Evolutionary conservation across 1,284 basidiomycete genomes (phyloP), one percentile per base, ranked within the genome.

Genomic region (Puccinia hordei): DNA sequence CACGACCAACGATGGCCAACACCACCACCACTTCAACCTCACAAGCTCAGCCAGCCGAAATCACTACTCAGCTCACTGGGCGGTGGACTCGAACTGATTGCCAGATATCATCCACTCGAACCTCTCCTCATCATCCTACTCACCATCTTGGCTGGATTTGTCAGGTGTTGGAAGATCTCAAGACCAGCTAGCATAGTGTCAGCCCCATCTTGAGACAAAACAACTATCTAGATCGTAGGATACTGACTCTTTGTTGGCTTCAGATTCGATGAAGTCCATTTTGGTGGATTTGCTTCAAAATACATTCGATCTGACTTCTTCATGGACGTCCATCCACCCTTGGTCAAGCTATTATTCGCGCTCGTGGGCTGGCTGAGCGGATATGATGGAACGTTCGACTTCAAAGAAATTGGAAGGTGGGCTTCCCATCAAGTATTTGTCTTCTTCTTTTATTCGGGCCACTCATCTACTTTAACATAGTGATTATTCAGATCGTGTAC

Each of bases 251-350:
- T 66, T 2, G 10, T 6, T n/a, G 30, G 30, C 12, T 12, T 12
- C 84, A 96, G 94, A 24, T 98, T 98, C 85, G 95, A 98, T 84
- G 95, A 98, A 86, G 95, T 97, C 0, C 95, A 97, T 86, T 97
- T 98, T 86, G 95, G 95, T 82, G 95, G 95, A 85, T 96, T 97
- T 85, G 93, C 95, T 1, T 89, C 90, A 76, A 94, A 93, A 84
- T 96, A 87, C 86, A 92, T 95, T 88, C 93, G 93, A 86, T 92
- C 92, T 19, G 89, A 90, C 74, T 96, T 95, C 87, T 94, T 87
- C 90, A 89, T 99, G 86, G 97, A 99, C 85, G 96, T 99, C 0
- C 96, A 99, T 85, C 96, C 97, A 0, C 97, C 97, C 1, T 88
- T 99, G 8, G 96, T 95, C 44, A 99, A 99, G 85, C 89, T 99